Conservation (phyloP, 768 basidiomycete species). For the Pulveroboletus sp. region DNA sequence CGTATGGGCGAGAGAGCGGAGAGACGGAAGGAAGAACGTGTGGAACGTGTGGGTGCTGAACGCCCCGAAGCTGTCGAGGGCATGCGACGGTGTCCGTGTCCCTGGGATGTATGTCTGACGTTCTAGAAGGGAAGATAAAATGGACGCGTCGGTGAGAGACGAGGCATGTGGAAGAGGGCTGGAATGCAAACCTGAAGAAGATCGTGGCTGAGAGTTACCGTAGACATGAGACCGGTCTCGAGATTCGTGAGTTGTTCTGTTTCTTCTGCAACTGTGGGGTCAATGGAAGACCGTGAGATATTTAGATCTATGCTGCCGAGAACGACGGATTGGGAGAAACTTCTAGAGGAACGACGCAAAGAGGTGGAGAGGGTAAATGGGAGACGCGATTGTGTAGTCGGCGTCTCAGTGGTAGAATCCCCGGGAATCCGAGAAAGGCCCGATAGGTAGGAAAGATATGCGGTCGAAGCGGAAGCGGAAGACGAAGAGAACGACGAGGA, state of each 20-base stretch:
- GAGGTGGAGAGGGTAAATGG: conserved; percentile 17
- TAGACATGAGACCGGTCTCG: conserved; percentile 7
- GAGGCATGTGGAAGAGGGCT: background rate
- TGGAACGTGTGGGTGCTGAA: conserved; percentile 4
- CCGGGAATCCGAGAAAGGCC: conserved; percentile 6
- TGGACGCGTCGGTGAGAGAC: background rate
- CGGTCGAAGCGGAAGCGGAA: conserved; percentile 16
- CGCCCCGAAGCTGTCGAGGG: conserved; percentile 21
- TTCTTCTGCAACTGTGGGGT: conserved; percentile 13
- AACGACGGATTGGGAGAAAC: conserved; percentile 21
- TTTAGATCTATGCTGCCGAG: conserved; percentile 26
- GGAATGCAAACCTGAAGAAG: conserved; percentile 24
- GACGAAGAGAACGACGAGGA: conserved; percentile 18
- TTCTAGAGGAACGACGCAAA: conserved; percentile 20
- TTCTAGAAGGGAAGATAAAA: conserved; percentile 14
- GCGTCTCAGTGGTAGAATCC: conserved; percentile 13
- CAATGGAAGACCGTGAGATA: conserved; percentile 17
- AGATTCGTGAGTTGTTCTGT: conserved; percentile 4
- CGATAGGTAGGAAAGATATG: conserved; percentile 13
- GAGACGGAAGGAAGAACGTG: conserved; percentile 20
- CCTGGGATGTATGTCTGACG: conserved; percentile 12
- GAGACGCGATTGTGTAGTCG: conserved; percentile 12
- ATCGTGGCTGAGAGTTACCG: conserved; percentile 25
- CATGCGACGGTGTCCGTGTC: conserved; percentile 16
- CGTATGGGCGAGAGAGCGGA: conserved; percentile 18